These are phyloP conservation scores for Dissophora globulifera DNA, from an alignment of 192 early-diverging fungal genomes.

Conservation along the genomic window DNA sequence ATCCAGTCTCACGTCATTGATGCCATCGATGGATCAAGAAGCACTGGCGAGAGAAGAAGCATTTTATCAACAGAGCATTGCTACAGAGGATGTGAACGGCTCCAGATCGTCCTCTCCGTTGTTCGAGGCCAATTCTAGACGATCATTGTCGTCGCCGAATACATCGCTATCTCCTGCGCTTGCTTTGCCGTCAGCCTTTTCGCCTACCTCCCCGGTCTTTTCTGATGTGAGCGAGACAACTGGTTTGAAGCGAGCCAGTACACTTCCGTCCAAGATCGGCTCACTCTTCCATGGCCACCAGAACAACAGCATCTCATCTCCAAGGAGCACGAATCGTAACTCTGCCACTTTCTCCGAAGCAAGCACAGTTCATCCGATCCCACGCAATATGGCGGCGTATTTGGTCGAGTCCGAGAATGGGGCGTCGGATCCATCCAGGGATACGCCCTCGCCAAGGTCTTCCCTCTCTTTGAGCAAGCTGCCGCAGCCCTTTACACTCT, in stretches of 20 bases:
- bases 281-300: conserved; percentile 31
- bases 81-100: conserved; percentile 28
- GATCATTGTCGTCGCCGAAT: background rate
- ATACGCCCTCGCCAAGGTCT: background rate
- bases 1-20: background rate
- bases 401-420: background rate
- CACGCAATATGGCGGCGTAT: background rate
- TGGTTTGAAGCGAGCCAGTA: conserved; percentile 22
- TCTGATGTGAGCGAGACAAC: background rate
- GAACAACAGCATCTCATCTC: background rate
- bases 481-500: too few species aligned
- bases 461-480: conserved; percentile 10
- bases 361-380: conserved; percentile 19
- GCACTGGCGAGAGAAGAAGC: conserved; percentile 21
- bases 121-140: background rate
- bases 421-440: background rate
- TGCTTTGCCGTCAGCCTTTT: background rate
- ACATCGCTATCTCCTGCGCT: background rate
- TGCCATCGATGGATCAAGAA: background rate
- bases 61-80: conserved; percentile 15
- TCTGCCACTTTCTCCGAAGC: conserved; percentile 26
- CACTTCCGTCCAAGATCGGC: conserved; percentile 34
- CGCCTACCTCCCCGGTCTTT: background rate
- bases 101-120: conserved; percentile 26
- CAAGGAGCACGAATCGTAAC: conserved; percentile 1